Evolutionary conservation across 345 rosid species (phyloP).

Genomic region (Trapa bicornis): DNA sequence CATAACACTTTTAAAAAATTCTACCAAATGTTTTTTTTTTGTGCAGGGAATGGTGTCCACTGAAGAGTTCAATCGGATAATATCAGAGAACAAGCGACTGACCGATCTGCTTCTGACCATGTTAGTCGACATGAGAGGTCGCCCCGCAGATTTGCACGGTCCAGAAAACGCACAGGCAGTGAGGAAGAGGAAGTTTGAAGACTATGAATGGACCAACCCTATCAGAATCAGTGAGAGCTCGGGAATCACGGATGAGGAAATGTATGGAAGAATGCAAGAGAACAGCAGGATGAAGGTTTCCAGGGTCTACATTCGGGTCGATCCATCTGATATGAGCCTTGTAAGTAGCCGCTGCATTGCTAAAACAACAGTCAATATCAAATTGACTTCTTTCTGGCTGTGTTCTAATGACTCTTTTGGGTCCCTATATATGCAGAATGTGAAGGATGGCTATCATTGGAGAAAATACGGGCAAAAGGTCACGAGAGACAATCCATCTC

Average conservation of each 20-base stretch:
- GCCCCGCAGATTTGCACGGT: too few species aligned
- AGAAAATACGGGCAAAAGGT: slow-evolving; percentile 97
- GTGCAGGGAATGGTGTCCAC: slow-evolving; percentile 10
- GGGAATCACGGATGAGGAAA: slow-evolving; percentile 40
- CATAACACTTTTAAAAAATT: too few species aligned
- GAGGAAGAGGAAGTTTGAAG: slow-evolving; percentile 35
- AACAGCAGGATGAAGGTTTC: slow-evolving; percentile 32
- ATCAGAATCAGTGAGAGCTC: slow-evolving; percentile 12
- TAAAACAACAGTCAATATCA: too few species aligned
- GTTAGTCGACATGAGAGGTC: slow-evolving; percentile 16
- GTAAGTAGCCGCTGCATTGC: slow-evolving; percentile 22
- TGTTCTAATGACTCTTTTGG: not conserved
- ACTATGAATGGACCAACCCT: slow-evolving; percentile 19
- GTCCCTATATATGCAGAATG: slow-evolving; percentile 25
- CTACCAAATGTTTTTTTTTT: too few species aligned
- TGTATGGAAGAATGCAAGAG: slow-evolving; percentile 34
- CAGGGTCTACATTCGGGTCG: slow-evolving; percentile 25
- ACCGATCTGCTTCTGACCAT: slow-evolving; percentile 25
- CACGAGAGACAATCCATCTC: slow-evolving; percentile 89
- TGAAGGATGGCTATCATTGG: slow-evolving; percentile 92
- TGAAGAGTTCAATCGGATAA: slow-evolving; percentile 39
- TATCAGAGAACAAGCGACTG: slow-evolving; percentile 42
- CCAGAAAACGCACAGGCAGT: not conserved
- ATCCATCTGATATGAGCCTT: slow-evolving; percentile 46
- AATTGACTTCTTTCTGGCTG: not conserved